Percentiles rank a stretch among this genome's conserved stretches.
These are phyloP conservation scores for Blastomyces parvus DNA, from an alignment of 2,329 filamentous ascomycete species.

Conservation along the genomic window DNA sequence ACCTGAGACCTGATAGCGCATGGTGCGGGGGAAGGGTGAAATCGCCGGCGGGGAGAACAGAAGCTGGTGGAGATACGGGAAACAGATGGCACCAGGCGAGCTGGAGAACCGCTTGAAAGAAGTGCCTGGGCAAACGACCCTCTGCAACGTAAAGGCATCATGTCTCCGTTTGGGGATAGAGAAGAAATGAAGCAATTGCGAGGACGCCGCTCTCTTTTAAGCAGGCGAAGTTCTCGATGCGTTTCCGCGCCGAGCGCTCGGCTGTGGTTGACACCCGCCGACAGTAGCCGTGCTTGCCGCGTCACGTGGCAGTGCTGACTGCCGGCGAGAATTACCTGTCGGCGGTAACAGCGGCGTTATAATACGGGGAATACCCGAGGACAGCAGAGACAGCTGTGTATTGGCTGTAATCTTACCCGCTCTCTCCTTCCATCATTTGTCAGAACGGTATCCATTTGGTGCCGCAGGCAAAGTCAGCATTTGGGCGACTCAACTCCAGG, in stretches of 20 bases:
- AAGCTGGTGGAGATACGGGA: conserved; percentile 14
- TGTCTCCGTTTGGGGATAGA: conserved; percentile 6
- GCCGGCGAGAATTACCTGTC: neutral
- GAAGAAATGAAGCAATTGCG: conserved; percentile 1
- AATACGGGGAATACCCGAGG: too few relatives aligned
- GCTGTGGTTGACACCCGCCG: neutral
- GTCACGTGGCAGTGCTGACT: neutral
- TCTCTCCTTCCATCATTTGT: too few relatives aligned
- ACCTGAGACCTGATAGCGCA: conserved; percentile 33
- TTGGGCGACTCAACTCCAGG: too few relatives aligned
- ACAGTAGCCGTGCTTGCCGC: neutral
- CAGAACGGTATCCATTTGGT: too few relatives aligned
- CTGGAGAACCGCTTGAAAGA: conserved; percentile 21
- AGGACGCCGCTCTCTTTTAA: neutral
- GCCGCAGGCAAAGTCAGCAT: too few relatives aligned
- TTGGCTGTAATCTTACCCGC: too few relatives aligned
- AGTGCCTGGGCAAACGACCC: conserved; percentile 23
- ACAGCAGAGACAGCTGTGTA: too few relatives aligned
- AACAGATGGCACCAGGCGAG: conserved; percentile 21
- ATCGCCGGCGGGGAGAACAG: conserved; percentile 22
- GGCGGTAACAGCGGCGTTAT: too few relatives aligned
- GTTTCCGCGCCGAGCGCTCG: neutral
- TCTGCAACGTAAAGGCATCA: conserved; percentile 23
- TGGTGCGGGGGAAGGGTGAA: conserved; percentile 28
- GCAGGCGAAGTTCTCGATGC: neutral